Evolutionary conservation across 495 filamentous ascomycete species (phyloP).

Genomic region (Gamarada debralockiae): DNA sequence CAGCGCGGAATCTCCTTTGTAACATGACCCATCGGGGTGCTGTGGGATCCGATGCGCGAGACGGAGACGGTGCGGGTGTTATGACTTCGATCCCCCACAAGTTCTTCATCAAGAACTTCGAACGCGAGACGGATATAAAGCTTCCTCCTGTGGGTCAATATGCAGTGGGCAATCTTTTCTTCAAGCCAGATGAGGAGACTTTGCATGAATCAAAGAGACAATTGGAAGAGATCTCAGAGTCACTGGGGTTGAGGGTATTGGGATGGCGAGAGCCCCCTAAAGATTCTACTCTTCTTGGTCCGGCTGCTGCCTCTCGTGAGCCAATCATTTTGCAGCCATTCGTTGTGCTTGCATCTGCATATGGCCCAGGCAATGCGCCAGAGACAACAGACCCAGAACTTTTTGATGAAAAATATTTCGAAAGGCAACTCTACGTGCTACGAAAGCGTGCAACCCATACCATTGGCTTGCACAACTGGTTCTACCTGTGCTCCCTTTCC

Average conservation of each 20-base stretch:
- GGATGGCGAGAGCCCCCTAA: constrained; percentile 96
- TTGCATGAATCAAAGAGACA: constrained; percentile 80
- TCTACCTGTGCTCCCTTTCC: constrained; percentile 95
- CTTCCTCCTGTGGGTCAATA: constrained; percentile 91
- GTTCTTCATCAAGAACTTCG: constrained; percentile 99
- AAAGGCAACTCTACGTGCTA: constrained; percentile 89
- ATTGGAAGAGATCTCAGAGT: constrained; percentile 89
- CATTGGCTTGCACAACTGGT: constrained; percentile 97
- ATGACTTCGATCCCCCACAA: constrained; percentile 99
- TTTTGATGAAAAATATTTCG: constrained; percentile 85
- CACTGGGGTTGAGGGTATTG: constrained; percentile 82
- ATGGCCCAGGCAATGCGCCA: constrained; percentile 82
- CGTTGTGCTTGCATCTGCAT: constrained; percentile 81
- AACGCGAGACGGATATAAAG: constrained; percentile 77
- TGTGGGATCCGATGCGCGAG: constrained; percentile 94
- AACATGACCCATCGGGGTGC: constrained; percentile 99
- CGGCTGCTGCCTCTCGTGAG: constrained; percentile 90
- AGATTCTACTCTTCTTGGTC: constrained; percentile 89
- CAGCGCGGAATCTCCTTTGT: constrained; percentile 90
- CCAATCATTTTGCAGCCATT: constrained; percentile 95
- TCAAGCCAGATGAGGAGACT: constrained; percentile 90
- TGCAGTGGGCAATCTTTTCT: constrained; percentile 96
- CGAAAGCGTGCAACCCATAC: constrained; percentile 93
- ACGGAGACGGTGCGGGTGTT: constrained; percentile 96
- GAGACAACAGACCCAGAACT: constrained; percentile 70